Base-by-base conservation (phyloP, 139 green algal species). In the Coccomyxa sp. region DNA sequence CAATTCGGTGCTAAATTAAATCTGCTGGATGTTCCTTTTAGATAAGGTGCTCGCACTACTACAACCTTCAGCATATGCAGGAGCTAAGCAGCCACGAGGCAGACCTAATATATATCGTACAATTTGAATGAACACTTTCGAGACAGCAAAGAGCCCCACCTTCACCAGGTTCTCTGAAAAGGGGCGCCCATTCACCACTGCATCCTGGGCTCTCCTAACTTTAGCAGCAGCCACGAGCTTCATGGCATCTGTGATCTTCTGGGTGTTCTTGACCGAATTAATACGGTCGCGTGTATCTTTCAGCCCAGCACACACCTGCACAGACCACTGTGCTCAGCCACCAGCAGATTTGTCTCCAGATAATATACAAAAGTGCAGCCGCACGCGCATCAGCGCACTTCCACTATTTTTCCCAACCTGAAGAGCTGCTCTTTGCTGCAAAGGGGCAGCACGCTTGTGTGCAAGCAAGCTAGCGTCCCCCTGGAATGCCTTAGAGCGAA, bases 91-190 rank as follows among this genome's bases (percentile, higher is more conserved):
- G 63, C 18, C 63, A n/a, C 18, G 18, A 4, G 9, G 21, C 63
- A 71, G 63, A 71, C 63, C 18, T 25, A 71, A 71, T 28, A 9
- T 28, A 71, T 15, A 1, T 28, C 63, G 1, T 71, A 28, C 1
- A 9, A 1, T 71, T 25, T 28, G 9, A 25, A 21, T 11, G 63
- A 1, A 71, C 63, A 71, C 63, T 25, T 25, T 71, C 9, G 63
- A 4, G 63, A 71, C 10, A 18, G 31, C 16, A 13, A 76, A 38
- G 58, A 51, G 38, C 38, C 89, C 68, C 85, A 98, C 96, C 94
- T 99, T 98, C 75, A 99, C 95, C 15, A 99, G 94, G 88, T 98
- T 98, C 93, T 99, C 97, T 25, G 97, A 95, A 89, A 99, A 99
- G 75, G 97, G 97, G 75, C 97, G 93, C 76, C 95, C 95, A 88